Evolutionary conservation across 1,284 basidiomycete species (phyloP).

Genomic region (Vanrija humicola): DNA sequence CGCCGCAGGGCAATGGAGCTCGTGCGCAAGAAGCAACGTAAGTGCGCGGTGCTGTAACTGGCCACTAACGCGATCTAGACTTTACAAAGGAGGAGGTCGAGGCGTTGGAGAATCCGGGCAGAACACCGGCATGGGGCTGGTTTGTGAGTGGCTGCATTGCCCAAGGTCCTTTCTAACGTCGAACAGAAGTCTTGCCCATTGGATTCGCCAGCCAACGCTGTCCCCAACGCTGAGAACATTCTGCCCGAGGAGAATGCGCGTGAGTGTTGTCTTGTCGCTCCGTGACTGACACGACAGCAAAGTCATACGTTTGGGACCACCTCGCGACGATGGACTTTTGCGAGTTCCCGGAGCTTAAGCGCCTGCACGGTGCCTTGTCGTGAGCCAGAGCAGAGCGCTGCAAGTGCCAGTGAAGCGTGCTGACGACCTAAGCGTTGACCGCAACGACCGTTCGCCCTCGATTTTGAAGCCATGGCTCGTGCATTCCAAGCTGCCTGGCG

Average conservation of each 20-base stretch:
- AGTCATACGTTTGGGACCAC: conserved; percentile 51
- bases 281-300: conserved; percentile 15
- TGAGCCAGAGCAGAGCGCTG: conserved; percentile 9
- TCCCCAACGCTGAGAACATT: conserved; percentile 35
- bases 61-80: conserved; percentile 29
- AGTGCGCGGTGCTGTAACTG: conserved; percentile 22
- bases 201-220: conserved; percentile 44
- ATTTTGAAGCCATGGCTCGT: conserved; percentile 44
- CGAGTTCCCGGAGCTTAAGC: conserved; percentile 50
- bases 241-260: conserved; percentile 31
- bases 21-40: conserved; percentile 44
- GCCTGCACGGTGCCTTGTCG: conserved; percentile 46
- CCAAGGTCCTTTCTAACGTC: neutral
- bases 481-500: conserved; percentile 46
- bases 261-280: conserved; percentile 15
- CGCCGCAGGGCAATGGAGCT: conserved; percentile 45
- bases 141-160: conserved; percentile 32
- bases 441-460: conserved; percentile 43
- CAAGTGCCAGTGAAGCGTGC: too few species aligned
- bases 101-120: conserved; percentile 42
- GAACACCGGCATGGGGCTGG: conserved; percentile 46
- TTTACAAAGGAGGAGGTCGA: conserved; percentile 46
- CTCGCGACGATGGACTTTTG: conserved; percentile 53
- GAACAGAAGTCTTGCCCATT: conserved; percentile 44
- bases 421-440: conserved; percentile 32